Evolutionary conservation across 1,139 yeast species (phyloP).

Genomic region (Saccharomycopsis crataegensis): DNA sequence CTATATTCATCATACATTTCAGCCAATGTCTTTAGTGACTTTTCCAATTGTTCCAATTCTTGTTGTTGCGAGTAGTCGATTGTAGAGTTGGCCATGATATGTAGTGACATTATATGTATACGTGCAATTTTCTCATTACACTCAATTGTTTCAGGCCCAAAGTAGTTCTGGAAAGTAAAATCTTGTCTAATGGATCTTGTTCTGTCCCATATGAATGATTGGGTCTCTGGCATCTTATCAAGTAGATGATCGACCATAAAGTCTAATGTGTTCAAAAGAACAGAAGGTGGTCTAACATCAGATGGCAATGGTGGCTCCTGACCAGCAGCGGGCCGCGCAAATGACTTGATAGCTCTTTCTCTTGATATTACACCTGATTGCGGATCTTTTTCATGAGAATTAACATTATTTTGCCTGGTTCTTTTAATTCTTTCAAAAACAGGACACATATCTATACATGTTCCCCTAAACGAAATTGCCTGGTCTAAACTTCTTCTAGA

Average conservation of each 20-base stretch:
- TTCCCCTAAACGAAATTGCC: conserved; percentile 81
- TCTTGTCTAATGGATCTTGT: conserved; percentile 97
- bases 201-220: conserved; percentile 95
- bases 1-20: conserved; percentile 84
- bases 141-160: conserved; percentile 89
- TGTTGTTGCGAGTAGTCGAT: conserved; percentile 87
- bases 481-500: conserved; percentile 74
- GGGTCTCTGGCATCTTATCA: conserved; percentile 70
- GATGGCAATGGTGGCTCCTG: conserved; percentile 97
- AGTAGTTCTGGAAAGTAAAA: conserved; percentile 89
- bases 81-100: conserved; percentile 72
- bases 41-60: conserved; percentile 89
- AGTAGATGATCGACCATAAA: conserved; percentile 61
- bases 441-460: conserved; percentile 94
- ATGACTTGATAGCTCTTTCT: conserved; percentile 75
- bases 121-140: conserved; percentile 91
- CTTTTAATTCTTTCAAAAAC: conserved; percentile 85
- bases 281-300: conserved; percentile 89
- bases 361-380: conserved; percentile 55
- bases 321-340: conserved; percentile 96
- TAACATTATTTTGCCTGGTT: conserved; percentile 81
- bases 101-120: conserved; percentile 75
- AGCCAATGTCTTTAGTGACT: conserved; percentile 79
- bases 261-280: conserved; percentile 57
- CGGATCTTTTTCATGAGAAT: conserved; percentile 67